These are phyloP conservation scores for Colletotrichum orbiculare DNA, from an alignment of 2,329 filamentous ascomycete species.

Conservation along the genomic window DNA sequence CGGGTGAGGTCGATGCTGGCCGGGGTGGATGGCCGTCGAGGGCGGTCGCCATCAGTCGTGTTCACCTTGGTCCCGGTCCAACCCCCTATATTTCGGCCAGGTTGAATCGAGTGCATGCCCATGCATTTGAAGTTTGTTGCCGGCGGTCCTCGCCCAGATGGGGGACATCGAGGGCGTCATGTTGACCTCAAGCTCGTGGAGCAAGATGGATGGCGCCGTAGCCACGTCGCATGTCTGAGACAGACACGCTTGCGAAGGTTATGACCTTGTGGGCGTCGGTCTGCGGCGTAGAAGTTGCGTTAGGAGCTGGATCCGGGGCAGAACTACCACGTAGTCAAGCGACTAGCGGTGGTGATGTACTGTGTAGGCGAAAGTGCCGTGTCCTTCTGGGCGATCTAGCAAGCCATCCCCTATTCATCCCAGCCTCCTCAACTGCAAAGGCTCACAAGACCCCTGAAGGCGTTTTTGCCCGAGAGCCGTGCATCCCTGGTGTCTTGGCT, in stretches of 20 bases:
- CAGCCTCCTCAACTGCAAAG: constrained; percentile 33
- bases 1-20: constrained; percentile 5
- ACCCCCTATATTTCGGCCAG: constrained; percentile 3
- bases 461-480: constrained; percentile 27
- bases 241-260: constrained; percentile 23
- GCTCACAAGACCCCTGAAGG: constrained; percentile 30
- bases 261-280: constrained; percentile 19
- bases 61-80: neutral
- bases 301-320: constrained; percentile 16
- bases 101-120: neutral
- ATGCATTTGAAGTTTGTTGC: neutral
- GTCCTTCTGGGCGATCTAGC: constrained; percentile 1
- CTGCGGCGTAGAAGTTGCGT: neutral
- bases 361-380: constrained; percentile 20
- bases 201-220: constrained; percentile 1
- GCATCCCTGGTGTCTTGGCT: constrained; percentile 21
- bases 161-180: neutral
- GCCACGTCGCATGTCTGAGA: constrained; percentile 21
- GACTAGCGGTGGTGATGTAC: constrained; percentile 22
- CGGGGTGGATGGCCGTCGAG: constrained; percentile 6
- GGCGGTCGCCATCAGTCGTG: neutral
- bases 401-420: constrained; percentile 27
- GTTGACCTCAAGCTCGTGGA: neutral
- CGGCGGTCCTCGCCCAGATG: neutral
- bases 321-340: constrained; percentile 16